Evolutionary conservation across 768 basidiomycete species (phyloP), one percentile per base, ranked within the genome.

Genomic region (Leccinellum albellum): DNA sequence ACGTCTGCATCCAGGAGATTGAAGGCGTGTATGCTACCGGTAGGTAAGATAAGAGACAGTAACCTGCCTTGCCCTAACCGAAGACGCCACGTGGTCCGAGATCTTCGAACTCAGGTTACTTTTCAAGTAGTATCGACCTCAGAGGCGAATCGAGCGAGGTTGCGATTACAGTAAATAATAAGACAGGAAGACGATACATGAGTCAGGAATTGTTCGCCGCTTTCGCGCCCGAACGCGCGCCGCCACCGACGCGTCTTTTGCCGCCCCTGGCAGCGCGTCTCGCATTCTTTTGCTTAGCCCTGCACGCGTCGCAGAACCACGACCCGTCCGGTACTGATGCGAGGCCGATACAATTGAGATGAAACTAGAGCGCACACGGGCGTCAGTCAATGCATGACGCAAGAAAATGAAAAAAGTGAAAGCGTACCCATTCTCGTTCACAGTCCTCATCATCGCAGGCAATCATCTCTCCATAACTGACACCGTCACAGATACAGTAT

Each of bases 391-490:
- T 24, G 51, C 14, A 50, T 48, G 40, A 24, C 47, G 53, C 53
- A 46, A 61, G 3, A 23, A 44, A 15, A 28, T 0, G 1, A 23
- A 23, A 3, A 2, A 23, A 21, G 15, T 7, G 51, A 53, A 54
- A 47, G 63, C 90, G 69, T 63, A 95, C 94, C 94, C 94, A 97
- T 87, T 95, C 93, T 56, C 79, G 78, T 64, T 87, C 84, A 74
- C 94, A 96, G 46, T 79, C 78, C 17, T 77, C 75, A 64, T 87
- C 90, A 70, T 97, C 94, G 70, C 94, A 97, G 23, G 87, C 94
- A 64, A 97, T 91, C 94, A 97, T 96, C 75, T 94, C 89, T 35
- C 94, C 94, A 64, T 88, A 94, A 66, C 91, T 93, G 58, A 85
- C 80, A 17, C 88, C 78, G 62, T 90, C 79, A 71, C 94, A 98